Percentiles rank a stretch among this genome's conserved stretches.
Conservation (phyloP, 2,329 filamentous ascomycete genomes). For the Didymella pomorum region DNA sequence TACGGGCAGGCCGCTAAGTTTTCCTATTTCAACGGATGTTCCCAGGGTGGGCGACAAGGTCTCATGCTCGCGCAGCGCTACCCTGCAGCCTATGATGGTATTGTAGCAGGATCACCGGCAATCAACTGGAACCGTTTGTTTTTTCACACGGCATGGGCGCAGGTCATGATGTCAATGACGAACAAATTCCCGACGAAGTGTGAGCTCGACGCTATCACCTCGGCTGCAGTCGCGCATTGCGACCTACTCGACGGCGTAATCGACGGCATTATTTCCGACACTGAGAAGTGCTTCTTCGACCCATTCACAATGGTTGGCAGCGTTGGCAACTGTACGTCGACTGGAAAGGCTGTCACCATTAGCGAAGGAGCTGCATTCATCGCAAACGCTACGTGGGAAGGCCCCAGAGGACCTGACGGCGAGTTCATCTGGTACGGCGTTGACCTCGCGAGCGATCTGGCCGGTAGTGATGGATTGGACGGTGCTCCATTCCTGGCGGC, state of each 20-base stretch:
- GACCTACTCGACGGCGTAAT: constrained; percentile 33
- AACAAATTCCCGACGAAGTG: constrained; percentile 18
- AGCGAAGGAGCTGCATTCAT: constrained; percentile 4
- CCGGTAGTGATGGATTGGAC: too few relatives aligned
- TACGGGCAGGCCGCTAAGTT: constrained; percentile 36
- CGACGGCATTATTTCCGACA: constrained; percentile 29
- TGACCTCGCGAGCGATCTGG: too few relatives aligned
- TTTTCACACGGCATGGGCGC: too few relatives aligned
- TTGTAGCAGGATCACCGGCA: constrained; percentile 38
- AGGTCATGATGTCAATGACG: constrained; percentile 32
- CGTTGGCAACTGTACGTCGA: constrained; percentile 14
- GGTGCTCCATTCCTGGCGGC: too few relatives aligned
- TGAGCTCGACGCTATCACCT: constrained; percentile 31
- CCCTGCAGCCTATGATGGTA: constrained; percentile 37
- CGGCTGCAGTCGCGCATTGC: constrained; percentile 28
- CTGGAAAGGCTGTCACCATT: neutral
- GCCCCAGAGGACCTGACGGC: too few relatives aligned
- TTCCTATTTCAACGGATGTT: constrained; percentile 41
- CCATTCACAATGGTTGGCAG: constrained; percentile 25
- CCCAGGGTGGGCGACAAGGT: constrained; percentile 37
- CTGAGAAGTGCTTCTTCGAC: constrained; percentile 33
- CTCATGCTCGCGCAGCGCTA: constrained; percentile 33
- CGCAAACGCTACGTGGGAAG: constrained; percentile 2
- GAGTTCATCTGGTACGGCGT: too few relatives aligned
- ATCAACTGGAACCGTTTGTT: too few relatives aligned